phyloP scores from a whole-genome alignment of 129 eudicot genomes.

The Escallonia herrerae region DNA sequence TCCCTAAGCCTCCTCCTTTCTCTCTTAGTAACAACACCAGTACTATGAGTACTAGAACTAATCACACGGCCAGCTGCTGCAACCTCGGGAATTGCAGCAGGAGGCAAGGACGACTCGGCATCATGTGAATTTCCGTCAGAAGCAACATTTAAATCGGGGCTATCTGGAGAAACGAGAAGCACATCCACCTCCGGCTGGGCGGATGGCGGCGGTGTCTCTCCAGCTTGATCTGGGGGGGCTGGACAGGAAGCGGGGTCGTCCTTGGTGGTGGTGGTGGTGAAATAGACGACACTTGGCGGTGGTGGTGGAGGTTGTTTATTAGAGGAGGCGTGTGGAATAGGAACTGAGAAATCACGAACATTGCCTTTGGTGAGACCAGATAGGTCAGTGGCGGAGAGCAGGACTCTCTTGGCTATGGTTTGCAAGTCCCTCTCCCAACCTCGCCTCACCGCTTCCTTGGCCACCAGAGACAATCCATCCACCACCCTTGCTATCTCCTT shows the following conservation, averaged over 20 bases:
- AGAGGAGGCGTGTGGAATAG: neutral
- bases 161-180: neutral
- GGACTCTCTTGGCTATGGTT: slow-evolving; percentile 39
- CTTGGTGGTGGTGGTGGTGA: too few relatives aligned
- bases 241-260: too few relatives aligned
- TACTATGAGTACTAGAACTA: neutral
- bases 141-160: too few relatives aligned
- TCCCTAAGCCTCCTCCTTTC: slow-evolving; percentile 67
- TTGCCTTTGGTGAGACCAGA: slow-evolving; percentile 79
- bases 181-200: neutral
- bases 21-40: neutral
- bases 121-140: too few relatives aligned
- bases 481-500: slow-evolving; percentile 51
- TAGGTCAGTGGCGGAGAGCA: slow-evolving; percentile 52
- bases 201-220: too few relatives aligned
- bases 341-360: slow-evolving; percentile 17
- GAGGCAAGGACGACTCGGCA: neutral
- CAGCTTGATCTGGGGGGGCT: too few relatives aligned
- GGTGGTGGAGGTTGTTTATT: too few relatives aligned
- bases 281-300: too few relatives aligned
- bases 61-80: slow-evolving; percentile 10
- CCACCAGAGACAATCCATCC: slow-evolving; percentile 55
- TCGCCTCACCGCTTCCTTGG: slow-evolving; percentile 42
- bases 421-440: slow-evolving; percentile 25
- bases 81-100: neutral